phyloP scores from a whole-genome alignment of 345 rosid species.

The Luvunga scandens region DNA sequence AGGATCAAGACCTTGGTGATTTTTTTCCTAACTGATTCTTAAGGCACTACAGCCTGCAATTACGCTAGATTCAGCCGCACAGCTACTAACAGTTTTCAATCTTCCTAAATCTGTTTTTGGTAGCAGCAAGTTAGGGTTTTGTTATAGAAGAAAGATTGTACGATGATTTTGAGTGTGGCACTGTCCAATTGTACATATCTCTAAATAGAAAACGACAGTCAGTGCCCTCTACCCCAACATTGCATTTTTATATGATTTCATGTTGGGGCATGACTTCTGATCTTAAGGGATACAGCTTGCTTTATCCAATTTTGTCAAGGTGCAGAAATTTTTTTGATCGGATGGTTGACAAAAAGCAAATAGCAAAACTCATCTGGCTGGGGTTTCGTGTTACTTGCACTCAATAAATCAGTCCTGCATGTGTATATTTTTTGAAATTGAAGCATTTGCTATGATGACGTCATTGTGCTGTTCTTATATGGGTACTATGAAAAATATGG shows the following conservation, averaged over 20 bases:
- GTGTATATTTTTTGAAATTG: background rate
- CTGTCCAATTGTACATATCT: constrained; percentile 28
- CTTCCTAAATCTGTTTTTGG: background rate
- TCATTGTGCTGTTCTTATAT: background rate
- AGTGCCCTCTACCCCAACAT: constrained; percentile 16
- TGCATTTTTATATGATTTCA: constrained; percentile 9
- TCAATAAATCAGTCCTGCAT: background rate
- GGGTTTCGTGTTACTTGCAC: background rate
- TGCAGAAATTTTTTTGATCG: background rate
- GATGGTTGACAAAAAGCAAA: background rate
- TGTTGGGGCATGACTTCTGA: constrained; percentile 15
- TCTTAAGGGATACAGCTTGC: background rate
- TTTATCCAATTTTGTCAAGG: background rate
- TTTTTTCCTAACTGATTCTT: constrained; percentile 10
- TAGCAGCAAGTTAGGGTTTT: constrained; percentile 18
- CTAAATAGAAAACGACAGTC: constrained; percentile 7
- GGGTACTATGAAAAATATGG: background rate
- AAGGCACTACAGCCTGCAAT: constrained; percentile 19
- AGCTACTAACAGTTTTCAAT: constrained; percentile 15
- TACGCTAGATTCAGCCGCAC: constrained; percentile 21
- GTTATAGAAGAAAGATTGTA: background rate
- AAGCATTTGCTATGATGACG: background rate
- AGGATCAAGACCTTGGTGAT: constrained; percentile 18
- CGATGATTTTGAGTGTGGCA: constrained; percentile 15
- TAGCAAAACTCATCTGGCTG: background rate